phyloP scores from a whole-genome alignment of 495 filamentous ascomycete species.

The Filosporella fistucella region DNA sequence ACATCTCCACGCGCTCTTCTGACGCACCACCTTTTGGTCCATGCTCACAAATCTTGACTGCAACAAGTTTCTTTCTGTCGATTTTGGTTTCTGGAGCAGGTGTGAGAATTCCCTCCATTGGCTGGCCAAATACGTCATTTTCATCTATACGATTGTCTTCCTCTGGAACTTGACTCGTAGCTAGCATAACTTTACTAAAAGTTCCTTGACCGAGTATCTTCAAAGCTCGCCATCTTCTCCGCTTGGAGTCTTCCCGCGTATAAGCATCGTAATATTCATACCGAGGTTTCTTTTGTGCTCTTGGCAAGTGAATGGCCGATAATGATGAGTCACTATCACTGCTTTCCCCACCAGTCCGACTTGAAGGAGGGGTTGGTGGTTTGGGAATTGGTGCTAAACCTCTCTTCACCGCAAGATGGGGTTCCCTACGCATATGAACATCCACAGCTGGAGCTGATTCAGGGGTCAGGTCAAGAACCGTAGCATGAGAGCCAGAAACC shows the following conservation, averaged over 20 bases:
- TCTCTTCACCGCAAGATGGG: conserved; percentile 71
- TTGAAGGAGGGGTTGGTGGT: conserved; percentile 71
- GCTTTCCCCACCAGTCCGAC: conserved; percentile 40
- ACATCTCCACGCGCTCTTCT: conserved; percentile 85
- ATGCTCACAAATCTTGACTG: conserved; percentile 92
- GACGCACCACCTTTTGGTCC: conserved; percentile 86
- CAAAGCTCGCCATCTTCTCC: conserved; percentile 68
- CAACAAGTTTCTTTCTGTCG: conserved; percentile 68
- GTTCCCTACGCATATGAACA: conserved; percentile 67
- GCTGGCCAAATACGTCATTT: conserved; percentile 16
- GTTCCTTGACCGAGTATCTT: conserved; percentile 85
- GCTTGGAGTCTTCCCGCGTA: conserved; percentile 48
- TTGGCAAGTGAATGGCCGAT: conserved; percentile 10
- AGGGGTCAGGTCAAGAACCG: conserved; percentile 35
- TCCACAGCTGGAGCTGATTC: conserved; percentile 36
- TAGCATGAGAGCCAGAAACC: conserved; percentile 55
- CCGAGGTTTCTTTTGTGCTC: conserved; percentile 28
- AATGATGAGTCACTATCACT: conserved; percentile 34
- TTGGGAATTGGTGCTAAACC: conserved; percentile 59
- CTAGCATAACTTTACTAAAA: conserved; percentile 90
- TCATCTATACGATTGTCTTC: conserved; percentile 39
- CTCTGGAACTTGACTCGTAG: conserved; percentile 52
- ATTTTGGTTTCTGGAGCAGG: conserved; percentile 26
- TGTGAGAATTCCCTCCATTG: conserved; percentile 24
- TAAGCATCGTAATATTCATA: conserved; percentile 61